Evolutionary conservation across 2,329 filamentous ascomycete genomes (phyloP).

Genomic region (Pseudocercospora crystallina): DNA sequence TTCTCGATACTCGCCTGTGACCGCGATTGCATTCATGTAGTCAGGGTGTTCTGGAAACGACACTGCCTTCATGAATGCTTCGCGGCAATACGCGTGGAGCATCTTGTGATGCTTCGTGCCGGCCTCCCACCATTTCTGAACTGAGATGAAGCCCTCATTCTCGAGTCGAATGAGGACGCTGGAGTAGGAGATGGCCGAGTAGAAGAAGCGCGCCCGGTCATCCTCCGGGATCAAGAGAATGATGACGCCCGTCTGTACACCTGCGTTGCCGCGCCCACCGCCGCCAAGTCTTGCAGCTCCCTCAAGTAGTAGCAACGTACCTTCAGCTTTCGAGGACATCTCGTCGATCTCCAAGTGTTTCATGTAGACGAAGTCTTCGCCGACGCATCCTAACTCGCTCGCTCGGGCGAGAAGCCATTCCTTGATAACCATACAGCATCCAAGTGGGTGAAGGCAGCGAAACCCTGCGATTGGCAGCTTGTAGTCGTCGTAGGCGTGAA

Average conservation of each 20-base stretch:
- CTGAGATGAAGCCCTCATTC: not conserved
- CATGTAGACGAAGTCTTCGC: slow-evolving; percentile 16
- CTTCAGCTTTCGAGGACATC: slow-evolving; percentile 7
- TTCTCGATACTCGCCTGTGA: no score
- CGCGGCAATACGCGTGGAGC: slow-evolving; percentile 20
- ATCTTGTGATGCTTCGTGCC: slow-evolving; percentile 7
- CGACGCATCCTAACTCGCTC: not conserved
- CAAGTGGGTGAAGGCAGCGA: slow-evolving; percentile 7
- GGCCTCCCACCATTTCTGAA: not conserved
- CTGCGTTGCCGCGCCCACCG: not conserved
- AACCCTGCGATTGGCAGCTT: slow-evolving; percentile 21
- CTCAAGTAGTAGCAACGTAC: slow-evolving; percentile 21
- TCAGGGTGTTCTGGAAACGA: slow-evolving; percentile 23
- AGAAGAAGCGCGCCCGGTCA: slow-evolving; percentile 26
- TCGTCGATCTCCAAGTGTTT: slow-evolving; percentile 22
- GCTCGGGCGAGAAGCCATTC: slow-evolving; percentile 14
- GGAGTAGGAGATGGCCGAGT: slow-evolving; percentile 11
- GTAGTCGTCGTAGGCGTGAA: slow-evolving; percentile 13
- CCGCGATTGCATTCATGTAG: slow-evolving; percentile 17
- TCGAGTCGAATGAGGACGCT: not conserved
- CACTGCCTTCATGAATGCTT: slow-evolving; percentile 19
- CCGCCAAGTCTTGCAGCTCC: slow-evolving; percentile 13
- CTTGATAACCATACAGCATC: slow-evolving; percentile 19
- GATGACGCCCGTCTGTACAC: slow-evolving; percentile 18
- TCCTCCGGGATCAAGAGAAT: slow-evolving; percentile 22